Evolutionary conservation across 2,329 filamentous ascomycete species (phyloP).

Genomic region (Phyllosticta citribraziliensis): DNA sequence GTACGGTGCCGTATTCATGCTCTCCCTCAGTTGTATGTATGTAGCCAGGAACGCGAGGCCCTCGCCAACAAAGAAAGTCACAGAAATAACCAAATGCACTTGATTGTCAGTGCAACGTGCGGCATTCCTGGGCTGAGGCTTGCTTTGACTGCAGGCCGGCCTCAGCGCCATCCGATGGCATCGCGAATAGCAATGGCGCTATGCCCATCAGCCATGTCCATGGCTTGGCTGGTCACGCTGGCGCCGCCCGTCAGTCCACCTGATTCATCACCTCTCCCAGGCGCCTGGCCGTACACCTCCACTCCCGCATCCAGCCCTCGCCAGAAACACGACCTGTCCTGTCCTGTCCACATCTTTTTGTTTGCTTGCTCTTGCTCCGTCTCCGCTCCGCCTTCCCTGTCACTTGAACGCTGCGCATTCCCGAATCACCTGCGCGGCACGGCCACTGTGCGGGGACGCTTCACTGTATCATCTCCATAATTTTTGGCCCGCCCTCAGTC

Average conservation of each 20-base stretch:
- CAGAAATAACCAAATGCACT: background rate
- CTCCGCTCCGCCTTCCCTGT: background rate
- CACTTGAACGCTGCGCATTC: background rate
- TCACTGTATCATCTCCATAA: slow-evolving; percentile 12
- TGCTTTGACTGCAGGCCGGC: background rate
- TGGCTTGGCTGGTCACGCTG: slow-evolving; percentile 9
- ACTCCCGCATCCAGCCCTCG: slow-evolving; percentile 1
- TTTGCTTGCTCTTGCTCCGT: background rate
- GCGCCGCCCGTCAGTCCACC: slow-evolving; percentile 6
- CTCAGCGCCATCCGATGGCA: background rate
- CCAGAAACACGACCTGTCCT: background rate
- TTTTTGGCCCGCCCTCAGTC: slow-evolving; percentile 9
- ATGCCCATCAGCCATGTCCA: slow-evolving; percentile 9
- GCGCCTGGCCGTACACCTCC: background rate
- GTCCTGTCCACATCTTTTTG: background rate
- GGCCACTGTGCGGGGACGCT: slow-evolving; percentile 10
- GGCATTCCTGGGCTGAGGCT: background rate
- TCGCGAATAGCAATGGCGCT: slow-evolving; percentile 2
- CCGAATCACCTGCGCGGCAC: background rate
- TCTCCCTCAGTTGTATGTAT: too few species aligned
- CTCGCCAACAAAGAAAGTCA: background rate
- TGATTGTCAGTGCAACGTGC: background rate
- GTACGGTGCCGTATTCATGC: too few species aligned
- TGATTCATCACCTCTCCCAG: slow-evolving; percentile 4
- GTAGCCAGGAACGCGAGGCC: background rate